Evolutionary conservation across 805 yeast genomes (phyloP).

Genomic region (Huiozyma sinensis): DNA sequence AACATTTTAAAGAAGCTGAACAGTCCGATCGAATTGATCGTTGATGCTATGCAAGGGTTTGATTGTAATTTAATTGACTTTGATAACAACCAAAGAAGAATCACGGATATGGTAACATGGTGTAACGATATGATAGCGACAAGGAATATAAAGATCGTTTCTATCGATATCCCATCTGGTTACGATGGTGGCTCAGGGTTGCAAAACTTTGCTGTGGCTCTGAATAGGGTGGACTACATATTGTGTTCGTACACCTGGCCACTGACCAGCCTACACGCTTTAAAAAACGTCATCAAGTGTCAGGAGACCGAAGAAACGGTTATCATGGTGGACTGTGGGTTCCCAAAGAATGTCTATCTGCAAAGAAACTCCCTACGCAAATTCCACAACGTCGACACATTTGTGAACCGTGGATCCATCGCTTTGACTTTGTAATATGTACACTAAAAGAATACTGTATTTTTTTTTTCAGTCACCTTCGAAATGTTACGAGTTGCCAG

Average conservation of each 20-base stretch:
- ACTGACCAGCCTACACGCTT: conserved; percentile 25
- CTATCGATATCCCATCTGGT: conserved; percentile 77
- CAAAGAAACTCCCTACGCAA: conserved; percentile 35
- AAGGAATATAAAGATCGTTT: conserved; percentile 25
- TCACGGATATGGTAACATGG: conserved; percentile 49
- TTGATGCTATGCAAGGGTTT: conserved; percentile 81
- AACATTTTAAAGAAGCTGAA: conserved; percentile 38
- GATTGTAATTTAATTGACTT: conserved; percentile 40
- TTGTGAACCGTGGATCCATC: conserved; percentile 6
- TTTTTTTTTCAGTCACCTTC: neutral
- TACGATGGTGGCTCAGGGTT: conserved; percentile 72
- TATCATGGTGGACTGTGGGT: conserved; percentile 59
- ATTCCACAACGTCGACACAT: conserved; percentile 31
- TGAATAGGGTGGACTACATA: conserved; percentile 42
- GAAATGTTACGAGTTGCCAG: too few relatives aligned
- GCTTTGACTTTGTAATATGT: neutral
- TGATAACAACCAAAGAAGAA: conserved; percentile 13
- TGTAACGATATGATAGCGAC: conserved; percentile 33
- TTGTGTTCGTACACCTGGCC: conserved; percentile 63
- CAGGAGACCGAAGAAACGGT: conserved; percentile 26
- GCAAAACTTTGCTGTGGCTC: conserved; percentile 24
- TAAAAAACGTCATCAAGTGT: conserved; percentile 2
- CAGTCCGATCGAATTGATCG: conserved; percentile 65
- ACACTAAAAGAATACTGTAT: too few relatives aligned
- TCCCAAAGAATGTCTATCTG: conserved; percentile 46